phyloP scores from a whole-genome alignment of 1,139 yeast genomes.

The Wickerhamomyces sp. region DNA sequence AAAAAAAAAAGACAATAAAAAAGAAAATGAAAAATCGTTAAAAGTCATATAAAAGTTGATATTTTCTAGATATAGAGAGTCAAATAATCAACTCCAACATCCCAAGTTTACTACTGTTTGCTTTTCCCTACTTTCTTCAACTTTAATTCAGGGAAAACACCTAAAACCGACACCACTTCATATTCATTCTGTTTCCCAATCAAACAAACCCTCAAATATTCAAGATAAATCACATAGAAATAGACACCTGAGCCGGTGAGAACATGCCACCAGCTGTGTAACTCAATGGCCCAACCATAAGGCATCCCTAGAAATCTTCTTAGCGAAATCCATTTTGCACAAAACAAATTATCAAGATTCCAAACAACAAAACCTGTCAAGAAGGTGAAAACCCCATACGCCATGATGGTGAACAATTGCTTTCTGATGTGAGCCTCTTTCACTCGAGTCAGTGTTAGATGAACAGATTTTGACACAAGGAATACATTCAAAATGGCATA shows the following conservation, averaged over 20 bases:
- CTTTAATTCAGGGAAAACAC: constrained; percentile 38
- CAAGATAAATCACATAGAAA: constrained; percentile 49
- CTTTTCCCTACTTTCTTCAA: background rate
- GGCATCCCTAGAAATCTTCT: constrained; percentile 78
- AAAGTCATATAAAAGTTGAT: too few relatives aligned
- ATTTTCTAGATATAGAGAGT: too few relatives aligned
- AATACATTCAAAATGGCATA: constrained; percentile 48
- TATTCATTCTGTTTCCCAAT: constrained; percentile 47
- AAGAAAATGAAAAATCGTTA: too few relatives aligned
- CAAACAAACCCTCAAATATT: constrained; percentile 59
- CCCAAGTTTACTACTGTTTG: background rate
- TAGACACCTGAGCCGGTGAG: constrained; percentile 81
- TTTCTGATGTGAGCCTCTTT: constrained; percentile 39
- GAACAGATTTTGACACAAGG: constrained; percentile 50
- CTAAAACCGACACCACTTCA: constrained; percentile 45
- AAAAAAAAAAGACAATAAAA: too few relatives aligned
- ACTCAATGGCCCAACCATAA: constrained; percentile 75
- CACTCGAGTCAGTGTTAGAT: constrained; percentile 46
- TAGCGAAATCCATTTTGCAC: constrained; percentile 49
- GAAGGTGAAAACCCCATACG: constrained; percentile 56
- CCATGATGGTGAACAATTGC: constrained; percentile 49
- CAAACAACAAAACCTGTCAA: constrained; percentile 68
- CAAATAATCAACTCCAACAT: too few relatives aligned
- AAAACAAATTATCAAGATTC: constrained; percentile 75
- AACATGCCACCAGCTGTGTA: constrained; percentile 97